A percentile compares a stretch with the other conserved stretches of the same genome.
These are phyloP conservation scores for Xylariaceae sp. DNA, from an alignment of 2,329 filamentous ascomycete species.

Conservation along the genomic window DNA sequence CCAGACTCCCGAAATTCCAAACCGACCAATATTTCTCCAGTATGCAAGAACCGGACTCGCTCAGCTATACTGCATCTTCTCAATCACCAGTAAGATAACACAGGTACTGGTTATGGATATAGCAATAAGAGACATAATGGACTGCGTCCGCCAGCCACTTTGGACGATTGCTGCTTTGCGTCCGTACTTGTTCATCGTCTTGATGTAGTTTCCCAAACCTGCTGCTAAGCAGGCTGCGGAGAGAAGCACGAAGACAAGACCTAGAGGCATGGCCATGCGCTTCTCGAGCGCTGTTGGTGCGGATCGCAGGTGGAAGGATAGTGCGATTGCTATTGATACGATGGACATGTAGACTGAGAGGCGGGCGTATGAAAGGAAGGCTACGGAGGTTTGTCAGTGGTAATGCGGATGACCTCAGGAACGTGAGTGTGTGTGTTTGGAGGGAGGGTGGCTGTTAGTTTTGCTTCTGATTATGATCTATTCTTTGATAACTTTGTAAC, in stretches of 20 bases:
- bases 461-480: too few species aligned
- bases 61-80: constrained; percentile 33
- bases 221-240: constrained; percentile 72
- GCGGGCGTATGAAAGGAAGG: constrained; percentile 87
- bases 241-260: constrained; percentile 83
- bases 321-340: constrained; percentile 83
- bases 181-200: constrained; percentile 77
- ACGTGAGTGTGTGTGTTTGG: background rate
- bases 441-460: too few species aligned
- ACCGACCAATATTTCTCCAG: too few species aligned
- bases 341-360: constrained; percentile 88
- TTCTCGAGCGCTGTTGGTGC: constrained; percentile 69
- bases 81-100: constrained; percentile 57
- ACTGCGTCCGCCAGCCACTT: constrained; percentile 78
- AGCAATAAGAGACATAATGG: constrained; percentile 59
- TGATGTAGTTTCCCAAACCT: constrained; percentile 85
- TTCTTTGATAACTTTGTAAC: too few species aligned
- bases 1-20: too few species aligned
- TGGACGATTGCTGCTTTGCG: constrained; percentile 80
- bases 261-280: constrained; percentile 77
- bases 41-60: background rate
- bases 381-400: constrained; percentile 31
- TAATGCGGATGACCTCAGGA: background rate
- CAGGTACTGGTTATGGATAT: constrained; percentile 64
- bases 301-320: constrained; percentile 86